Base-by-base conservation (phyloP, 495 filamentous ascomycete species). In the Choiromyces venosus region DNA sequence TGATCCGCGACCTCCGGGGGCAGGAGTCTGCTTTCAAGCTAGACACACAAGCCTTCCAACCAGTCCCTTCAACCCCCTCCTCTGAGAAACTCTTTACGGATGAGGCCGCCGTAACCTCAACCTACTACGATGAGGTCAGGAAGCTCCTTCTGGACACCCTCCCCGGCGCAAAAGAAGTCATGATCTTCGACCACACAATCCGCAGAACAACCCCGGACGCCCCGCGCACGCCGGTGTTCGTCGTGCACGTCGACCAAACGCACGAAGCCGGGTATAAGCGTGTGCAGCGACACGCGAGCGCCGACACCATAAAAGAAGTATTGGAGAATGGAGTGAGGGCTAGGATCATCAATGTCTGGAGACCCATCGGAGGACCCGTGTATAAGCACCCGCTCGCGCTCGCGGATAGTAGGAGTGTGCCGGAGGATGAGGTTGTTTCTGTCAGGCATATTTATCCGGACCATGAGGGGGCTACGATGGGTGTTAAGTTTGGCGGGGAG, bases 111-210 rank as follows among this genome's bases (percentile, higher is more conserved):
- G 90, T 96, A 79, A 79, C 87, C 66, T 67, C 81, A 19, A 83
- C 87, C 73, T 97, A 97, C 86, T 97, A 96, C 86, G 91, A 92
- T 0, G 92, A 96, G 79, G 87, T 94, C 35, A 88, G 91, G 82
- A 72, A 83, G 9, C 84, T 96, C 67, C 82, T 97, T 0, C 83
- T 90, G 1, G 75, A 84, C 29, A 79, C 87, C 71, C 84, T 93
- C 68, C 88, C 89, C 4, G 91, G 89, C 42, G 85, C 85, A 29
- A 84, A 87, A 64, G 83, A 87, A 6, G 84, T 96, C 40, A 81
- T 92, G 72, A 82, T 97, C 77, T 97, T 97, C 86, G 93, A 97
- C 87, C 92, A 97, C 84, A 97, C 93, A 21, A 88, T 96, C 84
- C 91, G 93, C 4, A 88, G 90, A 46, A 82, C 87, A 8, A 79